Percentiles rank a stretch among this genome's conserved stretches.
Evolutionary conservation across 2,329 filamentous ascomycete species (phyloP).

Genomic region (Chaetomiaceae sp.): DNA sequence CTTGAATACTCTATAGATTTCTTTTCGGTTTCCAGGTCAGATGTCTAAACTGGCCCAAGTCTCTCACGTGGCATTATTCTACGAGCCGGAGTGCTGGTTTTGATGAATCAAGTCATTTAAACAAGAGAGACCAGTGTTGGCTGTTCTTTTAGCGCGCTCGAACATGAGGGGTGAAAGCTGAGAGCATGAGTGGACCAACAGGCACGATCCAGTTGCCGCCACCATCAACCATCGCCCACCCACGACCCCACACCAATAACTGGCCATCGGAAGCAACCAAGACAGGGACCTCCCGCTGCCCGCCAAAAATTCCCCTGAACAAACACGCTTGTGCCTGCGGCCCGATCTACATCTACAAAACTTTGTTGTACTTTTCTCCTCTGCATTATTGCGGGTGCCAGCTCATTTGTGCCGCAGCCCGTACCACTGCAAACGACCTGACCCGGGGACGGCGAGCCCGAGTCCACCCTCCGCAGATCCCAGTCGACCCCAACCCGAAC

Average conservation of each 20-base stretch:
- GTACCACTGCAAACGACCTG: background rate
- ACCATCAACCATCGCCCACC: background rate
- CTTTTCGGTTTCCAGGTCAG: too few relatives aligned
- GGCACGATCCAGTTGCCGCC: slow-evolving; percentile 10
- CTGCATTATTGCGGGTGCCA: too few relatives aligned
- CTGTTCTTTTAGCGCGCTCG: background rate
- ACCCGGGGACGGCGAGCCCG: background rate
- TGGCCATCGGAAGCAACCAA: slow-evolving; percentile 19
- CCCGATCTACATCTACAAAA: too few relatives aligned
- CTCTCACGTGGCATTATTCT: too few relatives aligned
- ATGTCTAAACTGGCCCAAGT: too few relatives aligned
- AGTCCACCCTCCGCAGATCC: slow-evolving; percentile 1
- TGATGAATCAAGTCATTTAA: too few relatives aligned
- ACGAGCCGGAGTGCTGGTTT: too few relatives aligned
- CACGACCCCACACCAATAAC: slow-evolving; percentile 24
- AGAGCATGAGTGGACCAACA: slow-evolving; percentile 13
- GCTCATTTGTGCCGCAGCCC: background rate
- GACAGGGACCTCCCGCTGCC: slow-evolving; percentile 13
- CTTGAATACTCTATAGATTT: too few relatives aligned
- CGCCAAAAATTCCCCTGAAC: slow-evolving; percentile 3
- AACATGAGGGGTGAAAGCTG: background rate
- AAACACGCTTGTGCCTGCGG: background rate
- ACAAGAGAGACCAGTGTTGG: too few relatives aligned
- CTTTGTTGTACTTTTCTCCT: too few relatives aligned
- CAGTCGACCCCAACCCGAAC: background rate